phyloP scores from a whole-genome alignment of 495 filamentous ascomycete species.

The Aspergillus sclerotiicarbonarius region DNA sequence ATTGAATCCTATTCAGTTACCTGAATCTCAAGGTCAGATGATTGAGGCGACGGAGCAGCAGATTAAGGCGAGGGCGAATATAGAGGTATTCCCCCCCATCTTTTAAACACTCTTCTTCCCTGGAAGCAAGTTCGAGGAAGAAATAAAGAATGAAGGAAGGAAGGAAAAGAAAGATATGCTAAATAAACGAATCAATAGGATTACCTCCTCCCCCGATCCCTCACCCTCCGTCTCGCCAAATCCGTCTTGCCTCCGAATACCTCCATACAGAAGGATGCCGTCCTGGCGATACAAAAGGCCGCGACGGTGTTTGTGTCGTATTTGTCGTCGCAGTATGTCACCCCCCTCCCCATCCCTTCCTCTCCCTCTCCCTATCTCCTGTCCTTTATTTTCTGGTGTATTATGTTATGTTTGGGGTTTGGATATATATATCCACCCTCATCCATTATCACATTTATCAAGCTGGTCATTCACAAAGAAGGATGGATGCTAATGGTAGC shows the following conservation, averaged over 20 bases:
- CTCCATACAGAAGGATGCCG: constrained; percentile 88
- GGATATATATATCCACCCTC: neutral
- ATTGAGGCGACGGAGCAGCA: constrained; percentile 47
- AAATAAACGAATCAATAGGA: constrained; percentile 56
- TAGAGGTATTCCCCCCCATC: constrained; percentile 36
- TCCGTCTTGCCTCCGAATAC: constrained; percentile 96
- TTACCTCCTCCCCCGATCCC: constrained; percentile 86
- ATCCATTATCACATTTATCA: too few species aligned
- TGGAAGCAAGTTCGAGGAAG: too few species aligned
- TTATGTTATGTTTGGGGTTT: neutral
- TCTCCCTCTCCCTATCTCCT: neutral
- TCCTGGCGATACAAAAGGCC: constrained; percentile 86
- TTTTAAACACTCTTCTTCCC: too few species aligned
- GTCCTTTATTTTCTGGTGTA: neutral
- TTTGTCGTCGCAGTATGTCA: constrained; percentile 72
- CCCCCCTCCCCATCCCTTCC: constrained; percentile 7
- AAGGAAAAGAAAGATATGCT: constrained; percentile 2
- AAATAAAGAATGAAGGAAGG: neutral
- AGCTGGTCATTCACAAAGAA: too few species aligned
- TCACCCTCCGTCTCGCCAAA: constrained; percentile 90
- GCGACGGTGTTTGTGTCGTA: constrained; percentile 95
- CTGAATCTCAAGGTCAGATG: constrained; percentile 16
- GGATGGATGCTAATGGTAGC: neutral
- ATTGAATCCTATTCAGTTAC: neutral
- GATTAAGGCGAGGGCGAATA: constrained; percentile 43